Conservation (phyloP, 116 monocot genomes). For the Dioscorea cayenensis region DNA sequence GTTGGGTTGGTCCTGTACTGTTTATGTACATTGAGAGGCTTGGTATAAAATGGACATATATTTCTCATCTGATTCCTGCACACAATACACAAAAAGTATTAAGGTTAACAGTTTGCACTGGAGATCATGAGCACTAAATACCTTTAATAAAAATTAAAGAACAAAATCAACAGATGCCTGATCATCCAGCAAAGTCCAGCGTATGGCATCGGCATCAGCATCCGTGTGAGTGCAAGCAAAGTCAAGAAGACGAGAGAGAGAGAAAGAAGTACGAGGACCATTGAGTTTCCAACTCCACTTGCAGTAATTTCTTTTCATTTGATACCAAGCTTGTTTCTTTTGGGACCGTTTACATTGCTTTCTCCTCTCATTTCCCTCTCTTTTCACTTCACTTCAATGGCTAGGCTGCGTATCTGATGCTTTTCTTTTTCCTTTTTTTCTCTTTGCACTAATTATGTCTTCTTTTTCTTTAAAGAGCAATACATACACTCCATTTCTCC, state of each 20-base stretch:
- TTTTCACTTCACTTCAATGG: not conserved
- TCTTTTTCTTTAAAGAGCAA: no score
- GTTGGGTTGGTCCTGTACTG: not conserved
- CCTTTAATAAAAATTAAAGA: no score
- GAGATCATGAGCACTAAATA: no score
- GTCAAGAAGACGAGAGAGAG: not conserved
- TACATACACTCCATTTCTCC: not conserved
- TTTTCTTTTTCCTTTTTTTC: not conserved
- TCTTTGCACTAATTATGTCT: not conserved
- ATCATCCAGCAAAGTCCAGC: no score
- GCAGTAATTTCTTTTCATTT: not conserved
- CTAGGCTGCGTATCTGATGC: not conserved
- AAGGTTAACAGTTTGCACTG: no score
- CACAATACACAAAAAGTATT: no score
- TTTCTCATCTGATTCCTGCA: not conserved
- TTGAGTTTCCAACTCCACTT: not conserved
- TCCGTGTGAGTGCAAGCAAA: not conserved
- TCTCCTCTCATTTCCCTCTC: not conserved
- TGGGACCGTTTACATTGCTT: not conserved
- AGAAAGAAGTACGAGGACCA: not conserved
- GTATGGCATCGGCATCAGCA: not conserved
- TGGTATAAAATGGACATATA: not conserved
- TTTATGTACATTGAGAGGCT: not conserved
- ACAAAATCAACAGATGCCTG: no score
- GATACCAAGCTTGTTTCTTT: not conserved